These are phyloP conservation scores for Breviolum minutum DNA, from an alignment of 73 alveolate genomes.

Conservation along the genomic window DNA sequence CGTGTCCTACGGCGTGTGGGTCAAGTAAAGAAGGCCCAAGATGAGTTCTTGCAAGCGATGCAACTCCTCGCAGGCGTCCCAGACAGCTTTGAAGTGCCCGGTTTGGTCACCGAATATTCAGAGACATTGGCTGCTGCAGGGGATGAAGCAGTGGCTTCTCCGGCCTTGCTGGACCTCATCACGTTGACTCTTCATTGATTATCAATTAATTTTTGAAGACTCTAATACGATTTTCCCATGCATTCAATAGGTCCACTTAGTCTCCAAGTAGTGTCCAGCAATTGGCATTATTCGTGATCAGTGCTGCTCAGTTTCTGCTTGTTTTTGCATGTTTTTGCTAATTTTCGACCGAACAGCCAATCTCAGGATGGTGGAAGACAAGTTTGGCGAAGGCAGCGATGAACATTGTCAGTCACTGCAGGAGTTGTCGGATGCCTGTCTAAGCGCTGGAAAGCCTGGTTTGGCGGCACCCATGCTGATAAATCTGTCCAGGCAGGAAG, in stretches of 20 bases:
- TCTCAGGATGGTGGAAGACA: conserved; percentile 73
- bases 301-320: too few relatives aligned
- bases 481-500: conserved; percentile 34
- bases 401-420: conserved; percentile 72
- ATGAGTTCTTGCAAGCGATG: conserved; percentile 51
- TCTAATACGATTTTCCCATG: neutral
- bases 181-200: neutral
- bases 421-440: conserved; percentile 73
- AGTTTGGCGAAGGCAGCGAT: conserved; percentile 85
- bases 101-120: neutral
- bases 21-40: conserved; percentile 62
- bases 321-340: neutral
- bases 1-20: conserved; percentile 22
- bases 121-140: conserved; percentile 59
- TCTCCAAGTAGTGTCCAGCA: too few relatives aligned
- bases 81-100: conserved; percentile 42
- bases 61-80: conserved; percentile 77
- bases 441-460: conserved; percentile 61
- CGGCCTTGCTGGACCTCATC: conserved; percentile 51
- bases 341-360: neutral
- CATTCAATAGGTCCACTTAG: neutral
- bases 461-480: conserved; percentile 58
- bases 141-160: conserved; percentile 35
- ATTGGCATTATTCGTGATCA: too few relatives aligned
- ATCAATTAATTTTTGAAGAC: neutral